A percentile compares a stretch with the other conserved stretches of the same genome.
Conservation (phyloP, 345 rosid genomes). For the Sonneratia alba region DNA sequence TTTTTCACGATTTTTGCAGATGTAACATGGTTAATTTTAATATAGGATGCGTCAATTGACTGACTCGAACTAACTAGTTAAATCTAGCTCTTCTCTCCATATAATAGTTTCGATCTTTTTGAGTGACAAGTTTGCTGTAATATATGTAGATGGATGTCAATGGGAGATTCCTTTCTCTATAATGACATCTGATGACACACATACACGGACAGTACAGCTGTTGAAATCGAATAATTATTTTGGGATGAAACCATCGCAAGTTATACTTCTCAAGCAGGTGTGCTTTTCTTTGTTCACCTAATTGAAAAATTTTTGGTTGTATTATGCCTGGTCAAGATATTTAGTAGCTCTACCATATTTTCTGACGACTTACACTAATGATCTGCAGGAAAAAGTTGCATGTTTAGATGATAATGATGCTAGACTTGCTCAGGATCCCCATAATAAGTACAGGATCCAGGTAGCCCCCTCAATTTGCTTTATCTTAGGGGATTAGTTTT, state of each 20-base stretch:
- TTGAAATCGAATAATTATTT: constrained; percentile 70
- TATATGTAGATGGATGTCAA: constrained; percentile 38
- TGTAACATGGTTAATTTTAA: neutral
- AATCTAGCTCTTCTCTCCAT: neutral
- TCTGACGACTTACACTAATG: constrained; percentile 2
- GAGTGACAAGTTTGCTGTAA: neutral
- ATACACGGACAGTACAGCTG: constrained; percentile 54
- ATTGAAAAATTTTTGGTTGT: neutral
- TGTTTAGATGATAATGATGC: constrained; percentile 94
- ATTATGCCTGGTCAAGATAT: neutral
- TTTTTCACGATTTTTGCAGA: neutral
- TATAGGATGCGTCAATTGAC: neutral
- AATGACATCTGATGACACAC: constrained; percentile 98
- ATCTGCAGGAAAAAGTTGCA: constrained; percentile 88
- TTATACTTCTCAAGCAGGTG: constrained; percentile 90
- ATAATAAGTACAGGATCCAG: constrained; percentile 79
- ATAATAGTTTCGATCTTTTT: constrained; percentile 7
- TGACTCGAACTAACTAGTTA: neutral
- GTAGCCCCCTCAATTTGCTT: constrained; percentile 19
- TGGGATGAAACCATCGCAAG: constrained; percentile 84
- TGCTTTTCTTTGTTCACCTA: neutral
- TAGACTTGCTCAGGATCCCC: constrained; percentile 70
- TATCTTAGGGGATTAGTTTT: neutral
- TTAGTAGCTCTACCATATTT: neutral
- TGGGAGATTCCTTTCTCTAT: constrained; percentile 74